Conservation (phyloP, 805 yeast species). For the Zygosaccharomyces pseudorouxii region DNA sequence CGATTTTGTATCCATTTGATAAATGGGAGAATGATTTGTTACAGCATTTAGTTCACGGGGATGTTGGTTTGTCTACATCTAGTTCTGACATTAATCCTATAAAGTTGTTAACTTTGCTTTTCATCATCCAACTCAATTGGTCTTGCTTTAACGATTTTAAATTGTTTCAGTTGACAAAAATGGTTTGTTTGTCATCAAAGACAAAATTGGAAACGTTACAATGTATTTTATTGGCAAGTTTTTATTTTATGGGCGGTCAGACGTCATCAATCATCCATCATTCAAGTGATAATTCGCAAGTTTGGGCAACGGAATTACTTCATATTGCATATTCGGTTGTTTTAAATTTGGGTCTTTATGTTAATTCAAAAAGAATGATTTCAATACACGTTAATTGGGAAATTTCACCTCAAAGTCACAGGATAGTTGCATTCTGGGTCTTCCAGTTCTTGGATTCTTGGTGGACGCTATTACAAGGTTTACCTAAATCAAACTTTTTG, state of each 20-base stretch:
- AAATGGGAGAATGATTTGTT: conserved; percentile 14
- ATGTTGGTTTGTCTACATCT: not conserved
- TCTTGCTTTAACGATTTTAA: conserved; percentile 27
- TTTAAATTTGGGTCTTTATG: conserved; percentile 23
- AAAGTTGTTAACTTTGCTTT: conserved; percentile 18
- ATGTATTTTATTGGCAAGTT: conserved; percentile 21
- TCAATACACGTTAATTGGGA: conserved; percentile 7
- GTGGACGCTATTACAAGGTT: conserved; percentile 30
- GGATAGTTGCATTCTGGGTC: conserved; percentile 27
- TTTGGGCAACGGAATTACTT: conserved; percentile 22
- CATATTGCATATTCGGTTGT: conserved; percentile 19
- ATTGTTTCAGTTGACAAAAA: conserved; percentile 26
- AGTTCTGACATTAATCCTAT: conserved; percentile 13
- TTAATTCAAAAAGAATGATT: conserved; percentile 23
- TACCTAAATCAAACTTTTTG: conserved; percentile 27
- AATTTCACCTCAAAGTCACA: conserved; percentile 7
- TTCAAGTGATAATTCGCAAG: conserved; percentile 3
- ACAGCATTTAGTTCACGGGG: conserved; percentile 1
- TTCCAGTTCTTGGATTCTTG: conserved; percentile 31
- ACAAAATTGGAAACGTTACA: conserved; percentile 21
- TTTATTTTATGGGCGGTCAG: conserved; percentile 27
- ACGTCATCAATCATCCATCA: conserved; percentile 9
- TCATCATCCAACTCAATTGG: conserved; percentile 31
- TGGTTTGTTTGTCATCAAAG: conserved; percentile 18
- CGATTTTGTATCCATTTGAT: conserved; percentile 23